Conservation (phyloP, 441 rosid genomes). For the Eutrema salsugineum region DNA sequence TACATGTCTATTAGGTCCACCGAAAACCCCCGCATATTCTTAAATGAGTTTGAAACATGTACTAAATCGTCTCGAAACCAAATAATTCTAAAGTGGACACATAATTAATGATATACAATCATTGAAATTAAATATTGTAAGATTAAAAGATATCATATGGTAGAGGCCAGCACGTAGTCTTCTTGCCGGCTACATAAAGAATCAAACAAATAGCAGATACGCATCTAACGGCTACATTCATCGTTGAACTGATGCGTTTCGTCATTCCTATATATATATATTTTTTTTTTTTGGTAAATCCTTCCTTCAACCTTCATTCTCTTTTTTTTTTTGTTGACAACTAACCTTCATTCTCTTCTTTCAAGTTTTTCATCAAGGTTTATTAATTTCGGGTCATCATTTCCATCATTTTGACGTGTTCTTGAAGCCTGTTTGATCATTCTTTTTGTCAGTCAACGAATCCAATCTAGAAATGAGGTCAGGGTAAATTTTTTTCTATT, state of each 20-base stretch:
- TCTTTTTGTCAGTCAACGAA: slow-evolving; percentile 6
- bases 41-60: slow-evolving; percentile 16
- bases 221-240: slow-evolving; percentile 22
- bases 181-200: slow-evolving; percentile 28
- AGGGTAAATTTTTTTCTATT: background rate
- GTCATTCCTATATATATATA: background rate
- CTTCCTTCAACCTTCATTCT: background rate
- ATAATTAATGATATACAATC: background rate
- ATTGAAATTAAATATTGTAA: background rate
- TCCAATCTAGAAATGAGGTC: background rate
- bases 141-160: slow-evolving; percentile 7
- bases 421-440: background rate
- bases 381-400: background rate
- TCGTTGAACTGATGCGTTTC: slow-evolving; percentile 5
- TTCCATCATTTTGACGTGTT: background rate
- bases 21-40: slow-evolving; percentile 12
- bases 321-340: no score
- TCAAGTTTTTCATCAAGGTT: background rate
- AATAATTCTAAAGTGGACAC: background rate
- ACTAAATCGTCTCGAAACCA: slow-evolving; percentile 15
- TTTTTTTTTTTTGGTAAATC: background rate
- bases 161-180: slow-evolving; percentile 32
- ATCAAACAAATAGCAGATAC: slow-evolving; percentile 6
- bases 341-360: background rate
- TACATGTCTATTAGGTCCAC: slow-evolving; percentile 21